These are phyloP conservation scores for Cercospora sp. DNA, from an alignment of 2,329 filamentous ascomycete genomes.

Conservation along the genomic window DNA sequence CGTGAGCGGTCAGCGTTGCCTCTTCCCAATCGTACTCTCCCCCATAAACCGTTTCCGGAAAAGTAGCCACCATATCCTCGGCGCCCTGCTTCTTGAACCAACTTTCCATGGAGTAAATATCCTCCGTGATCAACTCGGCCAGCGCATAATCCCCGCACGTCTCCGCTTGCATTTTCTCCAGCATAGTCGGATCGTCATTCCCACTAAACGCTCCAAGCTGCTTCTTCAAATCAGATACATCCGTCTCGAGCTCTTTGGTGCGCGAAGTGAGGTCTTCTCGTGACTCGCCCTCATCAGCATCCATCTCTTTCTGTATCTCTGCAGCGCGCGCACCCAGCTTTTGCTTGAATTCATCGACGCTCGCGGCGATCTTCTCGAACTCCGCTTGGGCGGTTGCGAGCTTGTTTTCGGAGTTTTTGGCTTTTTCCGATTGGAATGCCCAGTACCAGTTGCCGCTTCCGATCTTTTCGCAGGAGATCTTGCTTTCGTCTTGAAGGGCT, in stretches of 20 bases:
- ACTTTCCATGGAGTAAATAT: conserved; percentile 49
- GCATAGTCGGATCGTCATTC: conserved; percentile 48
- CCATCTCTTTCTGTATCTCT: conserved; percentile 43
- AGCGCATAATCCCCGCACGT: conserved; percentile 34
- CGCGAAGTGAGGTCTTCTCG: conserved; percentile 42
- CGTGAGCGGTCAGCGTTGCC: conserved; percentile 3
- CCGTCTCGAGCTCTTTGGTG: conserved; percentile 40
- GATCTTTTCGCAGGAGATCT: conserved; percentile 67
- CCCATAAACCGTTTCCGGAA: conserved; percentile 53
- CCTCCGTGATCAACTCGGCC: conserved; percentile 45
- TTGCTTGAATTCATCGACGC: conserved; percentile 42
- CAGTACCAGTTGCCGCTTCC: conserved; percentile 73
- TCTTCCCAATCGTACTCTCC: conserved; percentile 57
- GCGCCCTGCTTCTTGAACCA: conserved; percentile 47
- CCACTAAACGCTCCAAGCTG: conserved; percentile 50
- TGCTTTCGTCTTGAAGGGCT: conserved; percentile 60
- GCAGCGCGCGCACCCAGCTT: conserved; percentile 44
- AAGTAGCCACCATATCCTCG: conserved; percentile 44
- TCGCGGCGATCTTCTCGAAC: conserved; percentile 40
- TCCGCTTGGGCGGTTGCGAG: conserved; percentile 43
- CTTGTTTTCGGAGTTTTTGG: conserved; percentile 46
- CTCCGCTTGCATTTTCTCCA: conserved; percentile 44
- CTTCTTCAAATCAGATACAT: conserved; percentile 42
- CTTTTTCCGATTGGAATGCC: conserved; percentile 63
- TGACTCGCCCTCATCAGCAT: conserved; percentile 36